phyloP scores from a whole-genome alignment of 495 filamentous ascomycete genomes.

The Lophiotrema nucula region DNA sequence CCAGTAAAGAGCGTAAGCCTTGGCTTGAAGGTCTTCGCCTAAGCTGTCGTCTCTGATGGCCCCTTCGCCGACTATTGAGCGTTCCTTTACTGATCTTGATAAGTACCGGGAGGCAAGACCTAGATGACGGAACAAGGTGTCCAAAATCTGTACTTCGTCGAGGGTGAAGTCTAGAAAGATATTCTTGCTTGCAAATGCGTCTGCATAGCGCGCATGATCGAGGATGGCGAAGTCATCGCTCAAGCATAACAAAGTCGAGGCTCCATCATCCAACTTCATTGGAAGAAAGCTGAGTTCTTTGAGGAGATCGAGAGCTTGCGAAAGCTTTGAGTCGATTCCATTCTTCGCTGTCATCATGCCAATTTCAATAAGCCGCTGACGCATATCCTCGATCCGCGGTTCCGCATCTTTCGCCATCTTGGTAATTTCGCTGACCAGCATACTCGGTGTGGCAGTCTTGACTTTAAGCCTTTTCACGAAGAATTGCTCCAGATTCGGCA shows the following conservation, averaged over 20 bases:
- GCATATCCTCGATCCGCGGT: background rate
- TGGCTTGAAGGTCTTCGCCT: background rate
- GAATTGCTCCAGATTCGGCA: slow-evolving; percentile 3
- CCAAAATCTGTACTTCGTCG: slow-evolving; percentile 2
- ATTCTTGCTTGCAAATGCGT: background rate
- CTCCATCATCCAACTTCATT: background rate
- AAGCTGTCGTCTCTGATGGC: background rate
- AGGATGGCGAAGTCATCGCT: slow-evolving; percentile 19
- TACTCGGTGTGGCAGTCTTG: background rate
- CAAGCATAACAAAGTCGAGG: background rate
- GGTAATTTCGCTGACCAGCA: background rate
- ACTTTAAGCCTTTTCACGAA: slow-evolving; percentile 5
- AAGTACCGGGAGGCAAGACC: slow-evolving; percentile 2
- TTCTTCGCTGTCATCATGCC: background rate
- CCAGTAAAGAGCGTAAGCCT: slow-evolving; percentile 21
- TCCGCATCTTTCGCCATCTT: background rate
- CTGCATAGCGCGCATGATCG: slow-evolving; percentile 8
- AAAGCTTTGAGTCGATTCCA: background rate
- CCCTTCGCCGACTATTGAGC: background rate
- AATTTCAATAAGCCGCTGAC: background rate
- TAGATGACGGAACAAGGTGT: slow-evolving; percentile 4
- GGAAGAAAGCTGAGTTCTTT: slow-evolving; percentile 5
- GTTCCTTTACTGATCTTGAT: slow-evolving; percentile 7
- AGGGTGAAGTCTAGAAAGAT: slow-evolving; percentile 10
- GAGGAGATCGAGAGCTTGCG: background rate